Evolutionary conservation across 805 yeast genomes (phyloP), one percentile per base, ranked within the genome.

Genomic region (Saturnispora quitensis): DNA sequence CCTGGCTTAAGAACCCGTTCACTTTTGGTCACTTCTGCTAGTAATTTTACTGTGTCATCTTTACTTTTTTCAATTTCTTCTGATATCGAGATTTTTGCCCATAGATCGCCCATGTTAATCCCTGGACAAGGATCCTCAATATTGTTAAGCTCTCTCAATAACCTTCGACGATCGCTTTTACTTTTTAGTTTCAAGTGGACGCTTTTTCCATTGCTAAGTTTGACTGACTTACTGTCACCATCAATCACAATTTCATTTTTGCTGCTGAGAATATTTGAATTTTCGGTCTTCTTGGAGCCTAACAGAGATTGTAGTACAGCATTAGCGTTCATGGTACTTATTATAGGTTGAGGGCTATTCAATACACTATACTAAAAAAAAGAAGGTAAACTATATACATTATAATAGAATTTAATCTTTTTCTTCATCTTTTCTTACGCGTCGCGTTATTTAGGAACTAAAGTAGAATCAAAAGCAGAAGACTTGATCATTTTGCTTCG

Each of bases 401-500:
- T 9, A 9, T n/a, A 5, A 9, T 13, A 7, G 13, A 18, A 18
- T 10, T 38, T 13, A 38, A 38, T 20, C 22, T 38, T 38, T 18
- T 38, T 18, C 12, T 18, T 38, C 22, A 20, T 22, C n/a, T 13
- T 22, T 40, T 40, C 17, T 31, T 17, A 45, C 47, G 47, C 47
- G 47, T 45, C 47, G 36, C 42, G 42, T 38, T 38, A 12, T 20
- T 38, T 38, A 10, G 3, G 15, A 15, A 35, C 40, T 38, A 7
- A 18, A 18, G 42, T 15, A 12, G 27, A 25, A 4, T 53, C 56
- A 68, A 42, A 69, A 69, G 47, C 69, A 65, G 46, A 69, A 69
- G 42, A 69, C 68, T 59, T 68, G 72, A 49, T 68, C 73, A 40
- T 64, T 64, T 53, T 59, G 64, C 13, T 62, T 56, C 0, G 72